Base-by-base conservation (phyloP, 495 filamentous ascomycete species). In the Glonium stellatum region DNA sequence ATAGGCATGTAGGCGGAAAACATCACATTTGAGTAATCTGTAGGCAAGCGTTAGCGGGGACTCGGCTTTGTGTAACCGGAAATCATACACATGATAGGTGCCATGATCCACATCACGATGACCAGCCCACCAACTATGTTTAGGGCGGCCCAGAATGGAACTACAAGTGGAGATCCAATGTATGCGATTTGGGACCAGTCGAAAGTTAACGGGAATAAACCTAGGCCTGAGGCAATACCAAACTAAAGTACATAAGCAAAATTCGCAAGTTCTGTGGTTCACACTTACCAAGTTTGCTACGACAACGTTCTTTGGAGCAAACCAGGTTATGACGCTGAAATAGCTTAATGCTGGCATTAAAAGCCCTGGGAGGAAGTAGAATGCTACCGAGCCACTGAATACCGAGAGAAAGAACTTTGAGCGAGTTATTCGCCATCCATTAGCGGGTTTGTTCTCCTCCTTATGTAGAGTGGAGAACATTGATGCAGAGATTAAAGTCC, bases 161-260 rank as follows among this genome's bases (percentile, higher is more conserved):
- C 90, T 22, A 96, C 74, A 0, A 96, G 78, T 0, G 91, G 91
- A 31, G 88, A 93, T 12, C 88, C 88, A 61, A 92, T 95, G 65
- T 91, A 95, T 9, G 92, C 89, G 44, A 96, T 85, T 73, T 96
- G 92, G 0, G 87, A 84, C 91, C 91, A 96, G 73, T 96, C 91
- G 61, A 96, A 96, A 0, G 91, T 96, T 66, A 96, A 66, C 4
- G 92, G 84, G 53, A 93, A 92, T 60, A 96, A 78, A 1, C 90
- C 90, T 42, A 95, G 76, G 22, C 90, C 90, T 2, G 90, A 92
- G n/a, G 82, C 75, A 35, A 92, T 86, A 4, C 90, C 90, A 62
- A 95, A 93, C 62, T 79, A 54, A 1, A 18, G 19, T 51, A 11
- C 36, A 25, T 47, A 23, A 55, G 51, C 10, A n/a, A 3, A 5